Percentiles rank a stretch among this genome's conserved stretches.
Evolutionary conservation across 2,329 filamentous ascomycete species (phyloP).

Genomic region (Diaporthe batatas): DNA sequence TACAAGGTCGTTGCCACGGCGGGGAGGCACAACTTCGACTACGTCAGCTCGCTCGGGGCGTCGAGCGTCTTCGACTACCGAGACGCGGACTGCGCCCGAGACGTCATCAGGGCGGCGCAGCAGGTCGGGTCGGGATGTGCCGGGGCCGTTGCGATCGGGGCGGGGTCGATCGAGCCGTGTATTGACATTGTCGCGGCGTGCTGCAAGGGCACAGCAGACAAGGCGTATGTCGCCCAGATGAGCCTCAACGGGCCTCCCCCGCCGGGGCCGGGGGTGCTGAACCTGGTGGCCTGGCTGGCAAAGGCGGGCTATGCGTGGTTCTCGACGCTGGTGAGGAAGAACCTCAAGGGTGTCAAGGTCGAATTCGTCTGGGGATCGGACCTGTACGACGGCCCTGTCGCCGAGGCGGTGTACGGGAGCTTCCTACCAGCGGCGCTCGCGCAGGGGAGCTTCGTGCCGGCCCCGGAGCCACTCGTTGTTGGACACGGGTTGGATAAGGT

Average conservation of each 20-base stretch:
- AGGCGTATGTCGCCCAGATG: constrained; percentile 37
- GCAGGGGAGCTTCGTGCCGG: constrained; percentile 44
- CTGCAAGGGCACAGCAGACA: constrained; percentile 6
- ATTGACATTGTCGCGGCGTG: constrained; percentile 43
- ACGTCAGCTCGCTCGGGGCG: constrained; percentile 56
- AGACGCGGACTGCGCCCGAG: constrained; percentile 46
- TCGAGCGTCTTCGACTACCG: constrained; percentile 58
- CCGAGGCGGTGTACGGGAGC: constrained; percentile 44
- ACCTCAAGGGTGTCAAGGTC: constrained; percentile 23
- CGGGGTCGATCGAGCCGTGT: constrained; percentile 41
- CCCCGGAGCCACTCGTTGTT: constrained; percentile 47
- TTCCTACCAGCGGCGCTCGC: constrained; percentile 49
- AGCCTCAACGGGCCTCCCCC: constrained; percentile 6
- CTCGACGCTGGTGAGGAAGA: constrained; percentile 21
- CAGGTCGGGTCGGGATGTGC: constrained; percentile 41
- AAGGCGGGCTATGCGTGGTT: not conserved
- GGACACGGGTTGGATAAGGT: constrained; percentile 49
- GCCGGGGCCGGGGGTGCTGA: not conserved
- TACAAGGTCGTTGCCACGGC: constrained; percentile 59
- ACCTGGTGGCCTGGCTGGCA: not conserved
- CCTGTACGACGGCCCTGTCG: constrained; percentile 44
- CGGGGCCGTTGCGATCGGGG: constrained; percentile 45
- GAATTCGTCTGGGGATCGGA: constrained; percentile 46
- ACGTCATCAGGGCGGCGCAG: constrained; percentile 47
- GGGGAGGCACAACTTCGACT: constrained; percentile 56